These are phyloP conservation scores for Colletotrichum brevisporum DNA, from an alignment of 2,329 filamentous ascomycete genomes.

Conservation along the genomic window DNA sequence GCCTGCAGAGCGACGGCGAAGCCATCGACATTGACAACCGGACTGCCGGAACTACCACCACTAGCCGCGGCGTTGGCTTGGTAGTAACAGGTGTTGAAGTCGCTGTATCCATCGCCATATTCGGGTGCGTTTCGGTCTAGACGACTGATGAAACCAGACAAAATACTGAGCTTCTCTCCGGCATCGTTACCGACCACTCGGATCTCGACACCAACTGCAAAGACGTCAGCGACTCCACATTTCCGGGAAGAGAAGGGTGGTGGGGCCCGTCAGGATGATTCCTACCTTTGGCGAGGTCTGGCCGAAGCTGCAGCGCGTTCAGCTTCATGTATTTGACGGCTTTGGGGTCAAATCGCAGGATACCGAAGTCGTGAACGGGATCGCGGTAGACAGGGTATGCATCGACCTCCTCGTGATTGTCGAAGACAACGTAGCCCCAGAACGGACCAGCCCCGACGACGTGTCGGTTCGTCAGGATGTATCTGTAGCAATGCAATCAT, in stretches of 20 bases:
- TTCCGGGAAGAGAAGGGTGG: not conserved
- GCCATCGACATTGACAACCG: constrained; percentile 95
- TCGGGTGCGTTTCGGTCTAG: constrained; percentile 97
- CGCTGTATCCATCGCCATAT: constrained; percentile 97
- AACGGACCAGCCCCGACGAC: constrained; percentile 96
- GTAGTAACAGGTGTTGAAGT: constrained; percentile 97
- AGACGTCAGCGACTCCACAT: constrained; percentile 38
- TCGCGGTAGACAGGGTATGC: constrained; percentile 97
- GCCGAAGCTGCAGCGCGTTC: constrained; percentile 82
- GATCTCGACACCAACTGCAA: constrained; percentile 87
- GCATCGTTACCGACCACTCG: constrained; percentile 98
- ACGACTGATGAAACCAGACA: constrained; percentile 96
- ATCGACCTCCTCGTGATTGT: constrained; percentile 98
- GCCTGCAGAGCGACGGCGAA: constrained; percentile 94
- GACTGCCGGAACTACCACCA: constrained; percentile 97
- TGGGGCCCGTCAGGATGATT: constrained; percentile 33
- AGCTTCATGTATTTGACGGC: constrained; percentile 98
- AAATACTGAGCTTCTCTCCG: constrained; percentile 96
- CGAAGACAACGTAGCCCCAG: constrained; percentile 98
- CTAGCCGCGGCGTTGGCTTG: constrained; percentile 97
- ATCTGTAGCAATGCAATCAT: constrained; percentile 56
- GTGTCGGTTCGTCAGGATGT: constrained; percentile 90
- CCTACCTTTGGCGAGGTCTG: constrained; percentile 81
- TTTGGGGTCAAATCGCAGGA: constrained; percentile 94
- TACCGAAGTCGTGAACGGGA: constrained; percentile 98